A percentile compares a stretch with the other conserved stretches of the same genome.
Conservation (phyloP, 495 filamentous ascomycete species). For the Trichoderma asperelloides region DNA sequence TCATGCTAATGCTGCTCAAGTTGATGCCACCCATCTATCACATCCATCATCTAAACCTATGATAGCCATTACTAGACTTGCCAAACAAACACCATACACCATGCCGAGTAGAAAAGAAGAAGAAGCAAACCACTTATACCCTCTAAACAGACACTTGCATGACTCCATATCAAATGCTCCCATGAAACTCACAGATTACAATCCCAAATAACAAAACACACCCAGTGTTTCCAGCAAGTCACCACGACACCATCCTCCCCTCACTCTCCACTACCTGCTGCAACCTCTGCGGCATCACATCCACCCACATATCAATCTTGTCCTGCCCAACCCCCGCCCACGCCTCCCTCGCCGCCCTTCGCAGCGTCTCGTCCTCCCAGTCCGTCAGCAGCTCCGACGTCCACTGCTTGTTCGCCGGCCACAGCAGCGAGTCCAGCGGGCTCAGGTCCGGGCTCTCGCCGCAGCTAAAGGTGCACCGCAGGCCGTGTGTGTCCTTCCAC, state of each 20-base stretch:
- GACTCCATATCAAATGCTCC: background rate
- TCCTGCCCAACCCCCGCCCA: constrained; percentile 5
- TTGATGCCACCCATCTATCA: too few relatives aligned
- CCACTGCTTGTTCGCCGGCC: constrained; percentile 10
- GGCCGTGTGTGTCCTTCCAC: constrained; percentile 7
- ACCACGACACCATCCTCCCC: constrained; percentile 8
- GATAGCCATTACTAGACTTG: too few relatives aligned
- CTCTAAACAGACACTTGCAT: background rate
- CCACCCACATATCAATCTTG: constrained; percentile 9
- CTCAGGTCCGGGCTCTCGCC: constrained; percentile 10
- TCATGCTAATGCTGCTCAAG: too few relatives aligned
- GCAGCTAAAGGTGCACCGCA: constrained; percentile 7
- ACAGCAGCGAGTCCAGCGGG: constrained; percentile 7
- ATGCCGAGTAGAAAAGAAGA: background rate
- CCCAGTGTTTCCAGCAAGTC: background rate
- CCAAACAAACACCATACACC: background rate
- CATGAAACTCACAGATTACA: background rate
- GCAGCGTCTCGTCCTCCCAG: constrained; percentile 1
- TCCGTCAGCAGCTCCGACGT: constrained; percentile 7
- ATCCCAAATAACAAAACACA: background rate
- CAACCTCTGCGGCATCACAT: constrained; percentile 8
- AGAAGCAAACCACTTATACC: background rate
- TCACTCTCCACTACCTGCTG: constrained; percentile 7
- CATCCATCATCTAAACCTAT: too few relatives aligned
- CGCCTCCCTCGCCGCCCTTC: constrained; percentile 3